Conservation (phyloP, 2,329 filamentous ascomycete species). For the Arthrobotrys sphaeroides region DNA sequence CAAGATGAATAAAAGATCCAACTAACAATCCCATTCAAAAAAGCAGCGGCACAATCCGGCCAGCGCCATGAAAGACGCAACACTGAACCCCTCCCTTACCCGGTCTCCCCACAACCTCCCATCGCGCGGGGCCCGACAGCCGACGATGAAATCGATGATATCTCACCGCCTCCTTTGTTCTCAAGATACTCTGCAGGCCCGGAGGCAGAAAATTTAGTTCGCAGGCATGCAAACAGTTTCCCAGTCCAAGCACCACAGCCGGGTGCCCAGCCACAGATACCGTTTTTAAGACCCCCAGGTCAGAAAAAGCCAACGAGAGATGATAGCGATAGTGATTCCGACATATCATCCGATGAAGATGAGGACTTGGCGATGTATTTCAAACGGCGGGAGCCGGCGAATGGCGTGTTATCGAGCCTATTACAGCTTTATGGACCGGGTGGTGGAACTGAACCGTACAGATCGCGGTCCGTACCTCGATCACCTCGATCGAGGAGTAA, state of each 20-base stretch:
- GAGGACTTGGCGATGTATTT: constrained; percentile 35
- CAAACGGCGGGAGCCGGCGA: constrained; percentile 41
- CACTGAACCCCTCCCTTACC: constrained; percentile 48
- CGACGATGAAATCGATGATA: constrained; percentile 31
- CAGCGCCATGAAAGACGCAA: constrained; percentile 46
- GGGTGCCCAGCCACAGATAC: neutral
- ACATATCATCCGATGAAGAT: constrained; percentile 46
- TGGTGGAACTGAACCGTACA: constrained; percentile 1
- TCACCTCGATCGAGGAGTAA: constrained; percentile 37
- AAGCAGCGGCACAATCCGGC: constrained; percentile 20
- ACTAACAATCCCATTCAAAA: neutral
- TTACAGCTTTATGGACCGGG: constrained; percentile 49
- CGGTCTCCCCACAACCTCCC: constrained; percentile 19
- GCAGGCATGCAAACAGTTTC: constrained; percentile 32
- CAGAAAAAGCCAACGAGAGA: neutral
- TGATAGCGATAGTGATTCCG: constrained; percentile 35
- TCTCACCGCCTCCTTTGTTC: constrained; percentile 19
- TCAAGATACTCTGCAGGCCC: constrained; percentile 34
- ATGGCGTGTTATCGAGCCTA: constrained; percentile 47
- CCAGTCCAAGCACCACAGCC: constrained; percentile 5
- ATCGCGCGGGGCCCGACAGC: neutral
- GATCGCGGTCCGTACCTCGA: constrained; percentile 23
- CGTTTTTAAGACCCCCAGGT: neutral
- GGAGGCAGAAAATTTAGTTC: constrained; percentile 33
- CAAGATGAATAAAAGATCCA: neutral